A percentile compares a stretch with the other conserved stretches of the same genome.
Conservation (phyloP, 78 protist species). For the Speleostelium caveatum region DNA sequence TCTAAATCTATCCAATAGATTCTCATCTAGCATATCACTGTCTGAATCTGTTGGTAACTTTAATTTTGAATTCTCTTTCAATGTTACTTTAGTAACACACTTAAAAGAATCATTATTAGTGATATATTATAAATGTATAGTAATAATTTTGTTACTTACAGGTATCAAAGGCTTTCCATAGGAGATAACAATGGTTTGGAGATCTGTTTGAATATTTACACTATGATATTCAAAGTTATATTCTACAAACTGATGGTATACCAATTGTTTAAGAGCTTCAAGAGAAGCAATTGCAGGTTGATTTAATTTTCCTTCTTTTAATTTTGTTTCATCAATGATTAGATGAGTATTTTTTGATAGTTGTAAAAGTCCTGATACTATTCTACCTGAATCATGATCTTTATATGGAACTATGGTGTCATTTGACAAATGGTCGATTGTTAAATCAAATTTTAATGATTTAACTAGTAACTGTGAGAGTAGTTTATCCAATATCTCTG, state of each 20-base stretch:
- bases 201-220: conserved; percentile 53
- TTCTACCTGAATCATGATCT: conserved; percentile 47
- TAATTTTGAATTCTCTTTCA: neutral
- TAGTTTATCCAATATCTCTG: conserved; percentile 2
- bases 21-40: neutral
- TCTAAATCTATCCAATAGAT: neutral
- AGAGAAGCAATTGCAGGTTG: neutral
- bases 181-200: neutral
- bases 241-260: conserved; percentile 16
- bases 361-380: conserved; percentile 52
- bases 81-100: neutral
- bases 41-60: neutral
- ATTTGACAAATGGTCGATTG: conserved; percentile 35
- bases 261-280: conserved; percentile 9
- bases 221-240: conserved; percentile 58
- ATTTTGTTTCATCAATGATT: conserved; percentile 55
- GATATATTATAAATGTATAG: neutral
- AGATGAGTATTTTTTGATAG: conserved; percentile 54
- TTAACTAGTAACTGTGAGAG: neutral
- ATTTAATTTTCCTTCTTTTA: conserved; percentile 41
- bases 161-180: conserved; percentile 56
- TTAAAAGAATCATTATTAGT: neutral
- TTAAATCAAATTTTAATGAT: conserved; percentile 15
- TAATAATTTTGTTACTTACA: neutral
- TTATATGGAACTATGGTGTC: conserved; percentile 30